Percentiles rank a stretch among this genome's conserved stretches.
Evolutionary conservation across 371 early-diverging fungal genomes (phyloP).

Genomic region (Rhizopus stolonifer): DNA sequence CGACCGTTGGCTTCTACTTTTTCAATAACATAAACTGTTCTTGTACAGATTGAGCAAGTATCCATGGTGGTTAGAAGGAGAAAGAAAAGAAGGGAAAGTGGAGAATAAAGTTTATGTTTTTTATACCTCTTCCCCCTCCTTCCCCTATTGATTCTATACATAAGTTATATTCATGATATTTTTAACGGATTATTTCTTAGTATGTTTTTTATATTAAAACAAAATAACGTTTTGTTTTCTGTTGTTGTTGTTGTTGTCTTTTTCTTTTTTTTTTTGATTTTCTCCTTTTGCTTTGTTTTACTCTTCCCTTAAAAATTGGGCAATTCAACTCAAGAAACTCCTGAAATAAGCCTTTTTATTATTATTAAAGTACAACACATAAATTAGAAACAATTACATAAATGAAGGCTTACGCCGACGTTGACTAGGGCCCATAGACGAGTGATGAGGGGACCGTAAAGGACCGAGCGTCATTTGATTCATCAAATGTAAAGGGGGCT

Average conservation of each 20-base stretch:
- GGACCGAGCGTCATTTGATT: slow-evolving; percentile 1
- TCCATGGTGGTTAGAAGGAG: neutral
- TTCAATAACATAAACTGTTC: slow-evolving; percentile 63
- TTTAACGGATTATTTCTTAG: no score
- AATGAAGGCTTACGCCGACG: neutral
- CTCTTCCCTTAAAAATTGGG: no score
- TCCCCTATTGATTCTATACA: neutral
- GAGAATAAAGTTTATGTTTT: neutral
- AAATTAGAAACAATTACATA: neutral
- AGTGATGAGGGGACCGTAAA: neutral
- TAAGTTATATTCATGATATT: neutral
- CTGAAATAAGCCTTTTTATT: neutral
- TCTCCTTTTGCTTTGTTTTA: no score
- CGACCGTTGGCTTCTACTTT: slow-evolving; percentile 60
- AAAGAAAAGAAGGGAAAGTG: neutral
- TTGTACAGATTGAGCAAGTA: slow-evolving; percentile 51
- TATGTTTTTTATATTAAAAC: no score
- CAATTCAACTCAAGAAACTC: no score
- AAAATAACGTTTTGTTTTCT: no score
- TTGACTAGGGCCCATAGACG: neutral
- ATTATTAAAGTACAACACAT: neutral
- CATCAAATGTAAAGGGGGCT: neutral
- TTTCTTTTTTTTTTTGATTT: no score
- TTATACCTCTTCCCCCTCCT: neutral
- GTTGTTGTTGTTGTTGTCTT: no score